Conservation (phyloP, 2,329 filamentous ascomycete genomes). For the Fusarium concolor region DNA sequence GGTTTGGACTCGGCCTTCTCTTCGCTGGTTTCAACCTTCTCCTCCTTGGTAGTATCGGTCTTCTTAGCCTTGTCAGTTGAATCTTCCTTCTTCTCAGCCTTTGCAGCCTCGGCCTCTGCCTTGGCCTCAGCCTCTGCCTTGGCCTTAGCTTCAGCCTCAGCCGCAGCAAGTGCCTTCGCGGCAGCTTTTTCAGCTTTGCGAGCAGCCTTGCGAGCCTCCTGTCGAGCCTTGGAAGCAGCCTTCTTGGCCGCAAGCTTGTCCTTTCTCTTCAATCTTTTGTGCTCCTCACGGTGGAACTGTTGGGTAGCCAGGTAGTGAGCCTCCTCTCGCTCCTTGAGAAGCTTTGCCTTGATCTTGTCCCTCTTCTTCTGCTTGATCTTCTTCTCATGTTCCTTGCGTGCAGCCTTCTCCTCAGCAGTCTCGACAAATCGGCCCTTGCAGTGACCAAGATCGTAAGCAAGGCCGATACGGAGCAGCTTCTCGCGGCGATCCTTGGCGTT, state of each 20-base stretch:
- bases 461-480: slow-evolving; percentile 78
- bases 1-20: slow-evolving; percentile 21
- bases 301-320: slow-evolving; percentile 53
- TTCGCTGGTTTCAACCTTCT: neutral
- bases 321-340: slow-evolving; percentile 55
- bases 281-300: slow-evolving; percentile 51
- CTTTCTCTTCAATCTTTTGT: slow-evolving; percentile 68
- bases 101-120: slow-evolving; percentile 41
- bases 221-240: slow-evolving; percentile 56
- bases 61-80: slow-evolving; percentile 23
- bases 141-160: neutral
- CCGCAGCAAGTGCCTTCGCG: slow-evolving; percentile 32
- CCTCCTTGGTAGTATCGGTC: slow-evolving; percentile 1
- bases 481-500: slow-evolving; percentile 73
- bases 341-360: slow-evolving; percentile 53
- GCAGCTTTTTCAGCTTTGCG: slow-evolving; percentile 32
- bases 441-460: slow-evolving; percentile 77
- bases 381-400: slow-evolving; percentile 58
- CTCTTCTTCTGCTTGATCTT: slow-evolving; percentile 56
- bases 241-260: slow-evolving; percentile 86
- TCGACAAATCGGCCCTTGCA: slow-evolving; percentile 69
- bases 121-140: slow-evolving; percentile 49
- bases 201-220: slow-evolving; percentile 22
- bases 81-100: slow-evolving; percentile 30
- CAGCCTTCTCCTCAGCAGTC: slow-evolving; percentile 60